Conservation (phyloP, 1,284 basidiomycete species). For the Cryptococcus sp. region DNA sequence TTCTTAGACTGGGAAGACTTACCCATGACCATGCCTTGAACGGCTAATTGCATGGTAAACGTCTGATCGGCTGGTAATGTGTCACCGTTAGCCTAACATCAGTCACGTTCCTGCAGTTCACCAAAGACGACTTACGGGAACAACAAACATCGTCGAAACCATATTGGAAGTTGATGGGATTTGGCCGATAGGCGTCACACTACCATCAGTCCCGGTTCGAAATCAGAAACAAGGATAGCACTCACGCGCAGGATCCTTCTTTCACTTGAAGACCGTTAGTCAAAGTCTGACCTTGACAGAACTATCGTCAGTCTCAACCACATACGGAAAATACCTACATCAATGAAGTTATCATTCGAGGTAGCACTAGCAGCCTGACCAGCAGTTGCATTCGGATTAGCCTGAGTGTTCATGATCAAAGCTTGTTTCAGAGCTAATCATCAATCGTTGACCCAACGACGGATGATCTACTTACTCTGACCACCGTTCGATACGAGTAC, state of each 20-base stretch:
- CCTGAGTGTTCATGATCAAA: slow-evolving; percentile 15
- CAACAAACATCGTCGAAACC: slow-evolving; percentile 43
- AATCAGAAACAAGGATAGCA: not conserved
- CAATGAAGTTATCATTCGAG: slow-evolving; percentile 42
- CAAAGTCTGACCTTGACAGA: slow-evolving; percentile 33
- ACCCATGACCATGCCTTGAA: slow-evolving; percentile 57
- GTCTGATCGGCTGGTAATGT: slow-evolving; percentile 53
- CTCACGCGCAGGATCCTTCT: slow-evolving; percentile 43
- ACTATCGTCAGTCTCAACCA: slow-evolving; percentile 14
- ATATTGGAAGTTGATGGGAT: slow-evolving; percentile 56
- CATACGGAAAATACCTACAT: slow-evolving; percentile 19
- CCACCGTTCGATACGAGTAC: slow-evolving; percentile 11
- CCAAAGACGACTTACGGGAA: slow-evolving; percentile 16
- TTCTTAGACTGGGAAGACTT: slow-evolving; percentile 46
- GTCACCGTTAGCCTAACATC: slow-evolving; percentile 52
- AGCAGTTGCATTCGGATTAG: slow-evolving; percentile 22
- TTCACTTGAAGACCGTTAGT: slow-evolving; percentile 45
- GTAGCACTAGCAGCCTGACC: slow-evolving; percentile 39
- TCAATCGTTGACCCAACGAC: not conserved
- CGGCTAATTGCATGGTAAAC: slow-evolving; percentile 59
- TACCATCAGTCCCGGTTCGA: not conserved
- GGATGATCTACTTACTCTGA: slow-evolving; percentile 6
- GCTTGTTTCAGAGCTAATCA: slow-evolving; percentile 16
- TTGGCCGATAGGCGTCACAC: slow-evolving; percentile 28
- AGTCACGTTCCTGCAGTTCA: not conserved